Evolutionary conservation across 192 early-diverging fungal genomes (phyloP).

Genomic region (Martensiomyces pterosporus): DNA sequence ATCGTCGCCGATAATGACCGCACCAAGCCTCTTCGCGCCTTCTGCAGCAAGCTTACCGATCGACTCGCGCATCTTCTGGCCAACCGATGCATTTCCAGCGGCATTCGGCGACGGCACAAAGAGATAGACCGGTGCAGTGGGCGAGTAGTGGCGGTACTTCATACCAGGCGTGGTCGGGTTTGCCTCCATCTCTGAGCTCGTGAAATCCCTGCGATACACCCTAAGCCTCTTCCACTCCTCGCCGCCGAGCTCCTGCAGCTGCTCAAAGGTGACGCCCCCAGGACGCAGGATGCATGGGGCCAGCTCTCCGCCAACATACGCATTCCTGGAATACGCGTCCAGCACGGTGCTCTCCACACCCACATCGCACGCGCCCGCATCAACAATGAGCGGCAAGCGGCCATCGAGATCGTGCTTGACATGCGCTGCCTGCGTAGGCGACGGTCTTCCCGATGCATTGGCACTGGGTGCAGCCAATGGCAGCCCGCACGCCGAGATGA

Average conservation of each 20-base stretch:
- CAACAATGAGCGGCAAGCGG: conserved; percentile 82
- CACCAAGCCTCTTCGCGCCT: conserved; percentile 10
- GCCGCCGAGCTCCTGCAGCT: conserved; percentile 56
- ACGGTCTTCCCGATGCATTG: conserved; percentile 92
- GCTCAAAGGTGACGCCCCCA: conserved; percentile 87
- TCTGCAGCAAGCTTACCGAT: conserved; percentile 3
- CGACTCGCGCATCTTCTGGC: conserved; percentile 16
- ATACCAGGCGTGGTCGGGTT: conserved; percentile 96
- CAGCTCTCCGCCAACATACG: conserved; percentile 12
- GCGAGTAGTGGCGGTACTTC: conserved; percentile 99
- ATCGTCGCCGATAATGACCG: conserved; percentile 6
- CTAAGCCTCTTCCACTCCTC: conserved; percentile 58
- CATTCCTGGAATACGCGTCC: conserved; percentile 55
- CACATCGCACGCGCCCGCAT: conserved; percentile 81
- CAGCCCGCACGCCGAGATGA: conserved; percentile 76
- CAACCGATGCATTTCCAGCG: neutral
- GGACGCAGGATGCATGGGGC: conserved; percentile 83
- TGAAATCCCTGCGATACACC: conserved; percentile 79
- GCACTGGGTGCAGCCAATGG: conserved; percentile 98
- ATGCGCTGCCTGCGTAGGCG: conserved; percentile 87
- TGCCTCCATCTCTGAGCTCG: conserved; percentile 62
- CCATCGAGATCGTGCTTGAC: conserved; percentile 76
- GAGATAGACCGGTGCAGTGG: conserved; percentile 78
- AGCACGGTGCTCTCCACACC: conserved; percentile 96
- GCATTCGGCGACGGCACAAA: conserved; percentile 43